Base-by-base conservation (phyloP, 2,329 filamentous ascomycete species). In the Microascus cirrosus region DNA sequence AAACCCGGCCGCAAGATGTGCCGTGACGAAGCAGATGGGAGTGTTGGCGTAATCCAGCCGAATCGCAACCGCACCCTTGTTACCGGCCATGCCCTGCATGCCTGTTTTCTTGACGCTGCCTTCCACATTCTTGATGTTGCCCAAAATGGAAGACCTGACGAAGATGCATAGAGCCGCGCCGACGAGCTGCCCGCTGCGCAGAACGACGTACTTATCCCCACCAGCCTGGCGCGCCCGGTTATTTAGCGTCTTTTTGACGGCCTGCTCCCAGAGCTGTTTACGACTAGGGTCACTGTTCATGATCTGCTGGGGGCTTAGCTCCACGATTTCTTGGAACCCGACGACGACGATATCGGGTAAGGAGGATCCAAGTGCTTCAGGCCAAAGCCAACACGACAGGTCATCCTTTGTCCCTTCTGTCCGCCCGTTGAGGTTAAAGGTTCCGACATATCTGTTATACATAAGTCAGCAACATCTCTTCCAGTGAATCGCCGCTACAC, bases 321-420 rank as follows among this genome's bases (percentile, higher is more conserved):
- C 90, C n/a, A 99, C 94, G 61, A 99, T 97, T 71, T 99, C 94
- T 68, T 99, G 94, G 65, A 99, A 97, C 0, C 90, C 94, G 18
- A 96, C 86, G 8, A 88, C 91, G 56, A 95, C 85, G 42, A 99
- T 89, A 59, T 93, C 89, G 6, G 94, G 92, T 60, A 89, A 84
- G 53, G 82, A 77, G 3, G 83, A 70, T 5, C 82, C 79, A 11
- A 79, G 56, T 1, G 67, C 62, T 3, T 79, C 73, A 0, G 89
- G 89, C 66, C 88, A 91, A 3, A 99, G 75, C 94, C 94, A 99
- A 1, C 86, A 77, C 0, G 89, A 87, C 13, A 99, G 76, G 67
- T 97, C 92, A 61, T 90, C 80, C 22, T 85, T 80, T 25, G 91
- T 79, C 3, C 92, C 91, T 59, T 85, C 77, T 1, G 87, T 91